Evolutionary conservation across 78 protist genomes (phyloP).

Genomic region (Corallochytrium limacisporum): DNA sequence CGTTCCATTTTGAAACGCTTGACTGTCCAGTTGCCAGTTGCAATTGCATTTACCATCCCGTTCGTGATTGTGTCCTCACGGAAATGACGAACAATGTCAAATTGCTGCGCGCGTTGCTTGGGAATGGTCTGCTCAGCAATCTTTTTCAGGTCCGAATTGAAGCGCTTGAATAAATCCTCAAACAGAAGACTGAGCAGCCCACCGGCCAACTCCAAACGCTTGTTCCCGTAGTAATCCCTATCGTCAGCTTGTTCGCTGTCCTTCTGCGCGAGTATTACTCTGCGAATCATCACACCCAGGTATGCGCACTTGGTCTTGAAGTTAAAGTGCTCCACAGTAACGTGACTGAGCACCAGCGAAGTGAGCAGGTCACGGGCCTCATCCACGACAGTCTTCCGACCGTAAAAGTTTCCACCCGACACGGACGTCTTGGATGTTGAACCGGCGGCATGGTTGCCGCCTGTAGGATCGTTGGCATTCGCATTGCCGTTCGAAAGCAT

Average conservation of each 20-base stretch:
- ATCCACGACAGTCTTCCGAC: slow-evolving; percentile 19
- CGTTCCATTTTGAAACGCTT: slow-evolving; percentile 91
- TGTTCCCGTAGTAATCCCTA: slow-evolving; percentile 94
- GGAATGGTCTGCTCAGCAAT: slow-evolving; percentile 45
- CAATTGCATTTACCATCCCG: slow-evolving; percentile 77
- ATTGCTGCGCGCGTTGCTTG: slow-evolving; percentile 47
- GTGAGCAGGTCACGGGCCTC: slow-evolving; percentile 79
- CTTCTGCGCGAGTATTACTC: slow-evolving; percentile 59
- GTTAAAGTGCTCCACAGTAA: slow-evolving; percentile 61
- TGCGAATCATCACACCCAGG: slow-evolving; percentile 69
- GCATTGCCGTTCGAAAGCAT: no score
- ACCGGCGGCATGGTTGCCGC: neutral
- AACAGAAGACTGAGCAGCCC: slow-evolving; percentile 75
- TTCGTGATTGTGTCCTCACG: slow-evolving; percentile 54
- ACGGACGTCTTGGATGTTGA: neutral
- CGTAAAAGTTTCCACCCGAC: neutral
- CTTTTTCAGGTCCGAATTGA: slow-evolving; percentile 56
- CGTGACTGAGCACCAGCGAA: slow-evolving; percentile 74
- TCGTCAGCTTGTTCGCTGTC: slow-evolving; percentile 45
- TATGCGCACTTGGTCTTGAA: slow-evolving; percentile 68
- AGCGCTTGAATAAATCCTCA: slow-evolving; percentile 87
- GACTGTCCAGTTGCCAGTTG: slow-evolving; percentile 97
- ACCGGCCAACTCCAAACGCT: slow-evolving; percentile 70
- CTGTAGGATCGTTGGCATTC: no score
- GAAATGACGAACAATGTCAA: slow-evolving; percentile 24